A percentile compares a stretch with the other conserved stretches of the same genome.
Conservation (phyloP, 2,329 filamentous ascomycete genomes). For the Apiospora koreana region DNA sequence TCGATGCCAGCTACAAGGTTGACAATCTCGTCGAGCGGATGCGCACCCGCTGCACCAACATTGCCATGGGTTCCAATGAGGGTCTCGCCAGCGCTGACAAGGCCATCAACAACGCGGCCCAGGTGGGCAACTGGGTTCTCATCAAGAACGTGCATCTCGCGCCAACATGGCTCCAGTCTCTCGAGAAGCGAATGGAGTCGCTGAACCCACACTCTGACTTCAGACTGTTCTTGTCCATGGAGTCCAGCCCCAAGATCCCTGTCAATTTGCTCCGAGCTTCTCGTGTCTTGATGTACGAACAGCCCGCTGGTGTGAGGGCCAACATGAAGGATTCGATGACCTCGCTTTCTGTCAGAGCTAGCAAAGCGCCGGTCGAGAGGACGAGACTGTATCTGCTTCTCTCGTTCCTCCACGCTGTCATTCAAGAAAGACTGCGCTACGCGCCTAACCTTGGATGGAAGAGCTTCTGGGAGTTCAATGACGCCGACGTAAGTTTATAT, state of each 20-base stretch:
- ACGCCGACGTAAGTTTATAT: constrained; percentile 82
- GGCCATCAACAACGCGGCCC: constrained; percentile 88
- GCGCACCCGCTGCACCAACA: constrained; percentile 85
- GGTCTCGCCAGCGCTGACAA: constrained; percentile 91
- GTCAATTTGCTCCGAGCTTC: constrained; percentile 93
- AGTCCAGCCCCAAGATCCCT: constrained; percentile 93
- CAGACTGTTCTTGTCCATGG: constrained; percentile 96
- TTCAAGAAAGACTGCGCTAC: constrained; percentile 93
- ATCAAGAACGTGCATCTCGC: constrained; percentile 99
- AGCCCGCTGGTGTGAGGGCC: constrained; percentile 91
- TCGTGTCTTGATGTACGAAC: constrained; percentile 95
- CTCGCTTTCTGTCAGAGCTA: constrained; percentile 73
- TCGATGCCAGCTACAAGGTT: constrained; percentile 99
- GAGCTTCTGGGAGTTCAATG: constrained; percentile 99
- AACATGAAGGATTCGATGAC: constrained; percentile 99
- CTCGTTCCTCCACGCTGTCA: constrained; percentile 92
- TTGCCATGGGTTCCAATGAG: constrained; percentile 98
- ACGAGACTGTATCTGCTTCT: constrained; percentile 86
- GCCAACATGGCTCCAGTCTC: constrained; percentile 92
- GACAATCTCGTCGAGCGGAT: constrained; percentile 88
- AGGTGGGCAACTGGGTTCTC: constrained; percentile 91
- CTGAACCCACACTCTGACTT: constrained; percentile 94
- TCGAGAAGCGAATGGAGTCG: constrained; percentile 95
- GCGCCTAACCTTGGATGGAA: constrained; percentile 95
- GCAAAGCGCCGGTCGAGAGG: constrained; percentile 86